A percentile compares a stretch with the other conserved stretches of the same genome.
Conservation (phyloP, 495 filamentous ascomycete genomes). For the Penicillium chermesinum region DNA sequence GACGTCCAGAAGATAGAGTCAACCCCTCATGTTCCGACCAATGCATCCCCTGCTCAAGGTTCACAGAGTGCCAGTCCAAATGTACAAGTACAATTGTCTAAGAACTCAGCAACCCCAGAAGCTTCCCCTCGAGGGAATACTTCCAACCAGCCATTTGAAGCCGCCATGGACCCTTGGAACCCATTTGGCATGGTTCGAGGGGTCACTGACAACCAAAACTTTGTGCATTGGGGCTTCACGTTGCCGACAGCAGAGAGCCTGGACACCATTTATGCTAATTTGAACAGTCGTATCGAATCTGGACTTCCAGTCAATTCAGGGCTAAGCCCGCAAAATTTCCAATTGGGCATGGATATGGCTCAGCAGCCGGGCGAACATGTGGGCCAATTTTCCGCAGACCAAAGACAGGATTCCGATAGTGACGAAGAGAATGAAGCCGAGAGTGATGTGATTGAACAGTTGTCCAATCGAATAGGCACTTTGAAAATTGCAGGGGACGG, state of each 20-base stretch:
- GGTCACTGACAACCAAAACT: constrained; percentile 21
- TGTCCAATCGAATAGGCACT: constrained; percentile 44
- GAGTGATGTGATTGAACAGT: constrained; percentile 42
- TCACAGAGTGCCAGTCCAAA: constrained; percentile 10
- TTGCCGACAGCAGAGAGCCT: constrained; percentile 42
- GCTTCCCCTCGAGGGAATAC: constrained; percentile 12
- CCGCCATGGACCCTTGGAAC: constrained; percentile 19
- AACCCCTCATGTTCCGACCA: background rate
- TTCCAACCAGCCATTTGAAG: constrained; percentile 11
- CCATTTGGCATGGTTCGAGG: constrained; percentile 23
- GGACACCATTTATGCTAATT: constrained; percentile 37
- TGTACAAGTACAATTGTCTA: constrained; percentile 7
- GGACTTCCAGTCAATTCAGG: constrained; percentile 20
- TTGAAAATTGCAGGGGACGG: constrained; percentile 47
- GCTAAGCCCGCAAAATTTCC: constrained; percentile 28
- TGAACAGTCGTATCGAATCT: constrained; percentile 14
- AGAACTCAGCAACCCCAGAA: constrained; percentile 4
- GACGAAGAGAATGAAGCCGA: constrained; percentile 42
- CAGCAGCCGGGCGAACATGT: constrained; percentile 30
- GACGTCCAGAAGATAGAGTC: background rate
- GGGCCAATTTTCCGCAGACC: constrained; percentile 16
- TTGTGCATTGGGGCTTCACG: constrained; percentile 36
- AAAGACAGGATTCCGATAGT: constrained; percentile 35
- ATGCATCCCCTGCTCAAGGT: constrained; percentile 16
- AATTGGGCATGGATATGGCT: constrained; percentile 30